Evolutionary conservation across 2,329 filamentous ascomycete species (phyloP), one percentile per base, ranked within the genome.

Genomic region (Aspergillus nomiae): DNA sequence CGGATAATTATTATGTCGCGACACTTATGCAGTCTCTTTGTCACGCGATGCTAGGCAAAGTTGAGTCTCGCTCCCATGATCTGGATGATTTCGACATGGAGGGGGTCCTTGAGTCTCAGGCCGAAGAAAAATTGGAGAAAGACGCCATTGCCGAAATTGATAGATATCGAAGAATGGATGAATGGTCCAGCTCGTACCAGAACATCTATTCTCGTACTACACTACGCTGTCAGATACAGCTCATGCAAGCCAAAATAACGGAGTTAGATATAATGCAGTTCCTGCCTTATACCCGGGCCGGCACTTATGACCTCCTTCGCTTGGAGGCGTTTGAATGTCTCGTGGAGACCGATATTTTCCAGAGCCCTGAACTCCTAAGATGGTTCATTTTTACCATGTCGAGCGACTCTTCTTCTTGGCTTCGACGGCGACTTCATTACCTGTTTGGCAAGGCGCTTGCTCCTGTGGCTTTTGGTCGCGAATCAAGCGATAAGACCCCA

Each of bases 1-100:
- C 94, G 6, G 96, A 99, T 72, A 90, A 94, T 65, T 89, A 92
- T 71, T 99, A 97, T 74, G 87, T 99, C 59, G 89, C 92, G 9
- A 90, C 86, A 26, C 83, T 99, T 28, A 90, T 99, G 81, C 81
- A 77, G 43, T 86, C 86, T 45, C 76, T 90, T 6, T 83, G 86
- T 7, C 81, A 87, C 65, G 83, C 85, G 11, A 76, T 89, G 60
- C 78, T 85, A 1, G 79, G 79, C 2, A 74, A 74, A 63, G 69
- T 70, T n/a, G 75, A 80, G 70, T 69, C 65, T 63, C 75, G 71
- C 60, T 71, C 76, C 6, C 75, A 80, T 34, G 77, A 83, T 54
- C 70, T 83, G 61, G 75, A 80, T 61, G 73, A 82, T 63, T 77
- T 81, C 68, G 73, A 82, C 60, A 76, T 83, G 69, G 77, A 82